Evolutionary conservation across 163 green algal species (phyloP).

Genomic region (Scenedesmus sp.): DNA sequence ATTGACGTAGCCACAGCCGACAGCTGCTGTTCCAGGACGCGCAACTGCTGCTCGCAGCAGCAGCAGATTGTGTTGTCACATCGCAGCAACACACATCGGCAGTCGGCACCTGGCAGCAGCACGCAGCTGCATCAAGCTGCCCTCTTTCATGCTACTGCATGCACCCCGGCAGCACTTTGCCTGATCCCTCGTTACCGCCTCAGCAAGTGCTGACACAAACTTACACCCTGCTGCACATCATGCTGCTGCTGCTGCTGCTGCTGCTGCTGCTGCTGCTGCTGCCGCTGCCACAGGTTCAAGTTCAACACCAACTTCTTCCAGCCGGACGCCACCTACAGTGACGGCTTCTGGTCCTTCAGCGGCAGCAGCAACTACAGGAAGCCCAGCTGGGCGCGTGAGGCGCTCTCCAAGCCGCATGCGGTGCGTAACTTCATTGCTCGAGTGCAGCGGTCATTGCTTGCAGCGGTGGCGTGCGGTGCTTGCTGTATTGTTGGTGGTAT

Average conservation of each 20-base stretch:
- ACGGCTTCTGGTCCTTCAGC: conserved; percentile 70
- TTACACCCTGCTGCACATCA: too few relatives aligned
- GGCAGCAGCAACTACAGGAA: conserved; percentile 60
- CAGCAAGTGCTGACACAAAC: too few relatives aligned
- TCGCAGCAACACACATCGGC: background rate
- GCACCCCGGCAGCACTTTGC: too few relatives aligned
- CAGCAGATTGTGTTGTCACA: background rate
- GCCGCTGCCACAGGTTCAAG: conserved; percentile 41
- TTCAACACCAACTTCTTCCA: conserved; percentile 67
- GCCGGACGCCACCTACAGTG: conserved; percentile 66
- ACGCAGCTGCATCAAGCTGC: background rate
- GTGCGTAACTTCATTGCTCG: conserved; percentile 40
- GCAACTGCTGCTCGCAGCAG: background rate
- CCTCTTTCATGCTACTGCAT: background rate
- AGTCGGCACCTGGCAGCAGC: background rate
- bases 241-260: background rate
- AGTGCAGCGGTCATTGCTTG: background rate
- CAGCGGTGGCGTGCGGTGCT: too few relatives aligned
- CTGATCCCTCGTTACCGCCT: too few relatives aligned
- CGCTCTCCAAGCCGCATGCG: conserved; percentile 55
- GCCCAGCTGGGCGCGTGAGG: conserved; percentile 51
- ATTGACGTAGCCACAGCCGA: background rate
- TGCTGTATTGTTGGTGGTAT: background rate
- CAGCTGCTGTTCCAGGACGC: background rate
- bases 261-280: background rate